Percentiles rank a stretch among this genome's conserved stretches.
These are phyloP conservation scores for Acacia confusa DNA, from an alignment of 306 rosid species.

Conservation along the genomic window DNA sequence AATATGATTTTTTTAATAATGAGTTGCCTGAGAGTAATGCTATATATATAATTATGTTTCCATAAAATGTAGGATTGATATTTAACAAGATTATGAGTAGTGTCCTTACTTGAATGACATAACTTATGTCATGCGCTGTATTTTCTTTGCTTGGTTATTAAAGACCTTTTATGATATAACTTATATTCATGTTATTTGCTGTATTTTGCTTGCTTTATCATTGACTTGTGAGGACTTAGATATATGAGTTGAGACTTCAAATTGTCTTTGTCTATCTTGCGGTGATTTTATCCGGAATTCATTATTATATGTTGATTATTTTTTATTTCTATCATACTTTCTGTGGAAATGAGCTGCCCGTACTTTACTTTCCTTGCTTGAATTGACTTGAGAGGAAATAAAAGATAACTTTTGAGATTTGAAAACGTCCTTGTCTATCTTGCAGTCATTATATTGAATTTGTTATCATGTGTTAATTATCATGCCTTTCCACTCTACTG, in stretches of 20 bases:
- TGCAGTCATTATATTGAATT: slow-evolving; percentile 23
- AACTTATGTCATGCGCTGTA: neutral
- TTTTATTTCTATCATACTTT: slow-evolving; percentile 33
- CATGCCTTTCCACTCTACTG: slow-evolving; percentile 31
- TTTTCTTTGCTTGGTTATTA: slow-evolving; percentile 4
- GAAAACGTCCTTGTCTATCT: neutral
- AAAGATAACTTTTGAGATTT: slow-evolving; percentile 18
- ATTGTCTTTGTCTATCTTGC: neutral
- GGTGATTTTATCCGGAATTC: slow-evolving; percentile 24
- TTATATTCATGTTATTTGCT: slow-evolving; percentile 4
- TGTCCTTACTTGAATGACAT: neutral
- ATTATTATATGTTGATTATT: slow-evolving; percentile 15
- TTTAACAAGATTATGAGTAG: neutral
- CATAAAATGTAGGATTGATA: slow-evolving; percentile 1
- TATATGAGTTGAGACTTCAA: slow-evolving; percentile 8
- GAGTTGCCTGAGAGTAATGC: neutral
- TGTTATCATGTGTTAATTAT: slow-evolving; percentile 20
- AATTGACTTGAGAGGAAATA: slow-evolving; percentile 10
- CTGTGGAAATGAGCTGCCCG: slow-evolving; percentile 89
- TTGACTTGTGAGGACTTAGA: slow-evolving; percentile 18
- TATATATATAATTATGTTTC: slow-evolving; percentile 13
- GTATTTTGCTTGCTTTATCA: neutral
- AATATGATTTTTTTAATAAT: neutral
- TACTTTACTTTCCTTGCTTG: neutral
- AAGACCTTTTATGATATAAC: neutral